Evolutionary conservation across 768 basidiomycete species (phyloP).

Genomic region (Leccinum uliginosum): DNA sequence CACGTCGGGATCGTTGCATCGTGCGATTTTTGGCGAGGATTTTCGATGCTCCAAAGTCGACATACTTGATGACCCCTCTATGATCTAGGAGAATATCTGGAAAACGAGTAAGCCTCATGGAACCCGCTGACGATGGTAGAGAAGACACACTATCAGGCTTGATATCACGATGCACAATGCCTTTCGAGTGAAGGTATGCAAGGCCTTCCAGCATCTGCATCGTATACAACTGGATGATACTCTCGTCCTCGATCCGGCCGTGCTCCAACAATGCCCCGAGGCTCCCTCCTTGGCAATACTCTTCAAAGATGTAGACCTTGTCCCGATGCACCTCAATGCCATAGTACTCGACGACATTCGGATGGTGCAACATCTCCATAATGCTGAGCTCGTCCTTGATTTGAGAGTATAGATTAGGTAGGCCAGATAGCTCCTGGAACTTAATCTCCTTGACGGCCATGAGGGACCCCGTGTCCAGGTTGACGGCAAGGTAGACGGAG

Average conservation of each 20-base stretch:
- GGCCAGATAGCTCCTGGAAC: constrained; percentile 86
- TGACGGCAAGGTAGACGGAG: constrained; percentile 98
- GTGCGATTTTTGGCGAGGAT: constrained; percentile 89
- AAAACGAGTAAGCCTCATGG: constrained; percentile 11
- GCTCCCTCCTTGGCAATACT: constrained; percentile 96
- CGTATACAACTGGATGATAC: constrained; percentile 91
- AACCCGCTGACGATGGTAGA: neutral
- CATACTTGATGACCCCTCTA: constrained; percentile 89
- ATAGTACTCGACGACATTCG: constrained; percentile 97
- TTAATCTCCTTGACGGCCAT: constrained; percentile 99
- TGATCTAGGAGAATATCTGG: constrained; percentile 93
- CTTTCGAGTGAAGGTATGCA: constrained; percentile 87
- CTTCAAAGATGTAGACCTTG: constrained; percentile 98
- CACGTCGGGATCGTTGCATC: constrained; percentile 65
- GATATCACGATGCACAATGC: constrained; percentile 93
- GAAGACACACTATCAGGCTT: constrained; percentile 90
- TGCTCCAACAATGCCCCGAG: constrained; percentile 84
- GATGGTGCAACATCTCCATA: constrained; percentile 97
- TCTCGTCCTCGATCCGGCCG: constrained; percentile 94
- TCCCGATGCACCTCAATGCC: constrained; percentile 99
- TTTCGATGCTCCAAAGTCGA: constrained; percentile 97
- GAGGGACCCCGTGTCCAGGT: constrained; percentile 89
- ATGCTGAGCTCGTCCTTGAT: constrained; percentile 95
- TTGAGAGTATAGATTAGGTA: constrained; percentile 84
- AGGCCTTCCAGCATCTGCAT: constrained; percentile 96